These are phyloP conservation scores for Penicillium sp. DNA, from an alignment of 2,329 filamentous ascomycete species.

Conservation along the genomic window DNA sequence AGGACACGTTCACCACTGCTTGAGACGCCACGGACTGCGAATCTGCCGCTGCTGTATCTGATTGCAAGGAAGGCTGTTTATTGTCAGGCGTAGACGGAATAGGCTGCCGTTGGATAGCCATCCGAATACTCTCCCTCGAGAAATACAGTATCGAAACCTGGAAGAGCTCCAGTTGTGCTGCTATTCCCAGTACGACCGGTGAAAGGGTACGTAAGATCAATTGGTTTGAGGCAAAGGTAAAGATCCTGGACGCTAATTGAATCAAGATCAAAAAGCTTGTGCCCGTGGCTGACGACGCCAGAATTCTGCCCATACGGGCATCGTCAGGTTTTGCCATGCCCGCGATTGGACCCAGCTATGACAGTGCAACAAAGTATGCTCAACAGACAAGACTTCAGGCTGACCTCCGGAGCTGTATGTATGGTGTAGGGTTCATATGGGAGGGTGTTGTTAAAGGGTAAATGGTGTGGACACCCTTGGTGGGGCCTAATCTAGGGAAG, in stretches of 20 bases:
- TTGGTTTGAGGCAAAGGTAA: slow-evolving; percentile 92
- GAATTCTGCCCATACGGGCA: slow-evolving; percentile 18
- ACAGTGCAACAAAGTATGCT: not conserved
- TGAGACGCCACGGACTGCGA: slow-evolving; percentile 50
- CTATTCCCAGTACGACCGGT: slow-evolving; percentile 76
- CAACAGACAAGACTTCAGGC: not conserved
- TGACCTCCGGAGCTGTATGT: no score
- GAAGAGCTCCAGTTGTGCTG: slow-evolving; percentile 88
- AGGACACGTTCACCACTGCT: slow-evolving; percentile 82
- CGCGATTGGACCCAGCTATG: not conserved
- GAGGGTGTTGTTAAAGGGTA: not conserved
- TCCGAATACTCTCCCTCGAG: slow-evolving; percentile 81
- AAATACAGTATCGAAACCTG: slow-evolving; percentile 94
- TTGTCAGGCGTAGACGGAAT: slow-evolving; percentile 26
- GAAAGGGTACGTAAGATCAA: slow-evolving; percentile 83
- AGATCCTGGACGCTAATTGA: slow-evolving; percentile 78
- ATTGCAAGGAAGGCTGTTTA: slow-evolving; percentile 7
- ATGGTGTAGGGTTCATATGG: not conserved
- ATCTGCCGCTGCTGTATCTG: slow-evolving; percentile 13
- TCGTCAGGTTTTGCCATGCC: slow-evolving; percentile 18
- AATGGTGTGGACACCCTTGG: not conserved
- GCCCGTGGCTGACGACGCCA: slow-evolving; percentile 56
- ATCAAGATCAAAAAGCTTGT: slow-evolving; percentile 83
- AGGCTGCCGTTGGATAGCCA: slow-evolving; percentile 80
- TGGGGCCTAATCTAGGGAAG: not conserved